Base-by-base conservation (phyloP, 257 asterid species). In the Cynanchum wilfordii region DNA sequence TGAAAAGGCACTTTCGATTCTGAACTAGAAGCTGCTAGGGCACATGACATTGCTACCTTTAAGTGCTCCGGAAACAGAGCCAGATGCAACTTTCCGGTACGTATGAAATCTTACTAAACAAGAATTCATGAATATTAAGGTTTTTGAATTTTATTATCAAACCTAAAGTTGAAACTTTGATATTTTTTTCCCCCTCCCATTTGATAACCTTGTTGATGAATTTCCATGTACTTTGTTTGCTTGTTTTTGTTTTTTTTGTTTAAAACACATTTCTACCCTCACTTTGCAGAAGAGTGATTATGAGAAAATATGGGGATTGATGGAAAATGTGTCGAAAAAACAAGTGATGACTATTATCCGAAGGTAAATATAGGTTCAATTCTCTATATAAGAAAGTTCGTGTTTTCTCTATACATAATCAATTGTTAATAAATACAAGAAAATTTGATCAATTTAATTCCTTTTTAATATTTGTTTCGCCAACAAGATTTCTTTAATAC, bases 21-120 rank as follows among this genome's bases (percentile, higher is more conserved):
- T 59, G 66, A 59, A 59, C 20, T 25, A 20, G 66, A 59, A 12
- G 66, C 66, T 4, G 66, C 66, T 11, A 59, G 66, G 66, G 66
- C 66, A 27, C 66, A 5, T 25, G 66, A 59, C n/a, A 27, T 59
- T 11, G 66, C 40, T 12, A 13, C 66, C 30, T 59, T 59, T 9
- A 27, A 3, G 20, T 59, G 20, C 40, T 27, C 66, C 0, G 66
- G n/a, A 59, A 2, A 0, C 0, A 11, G 15, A 12, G 20, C 66
- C 4, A 13, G 0, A 29, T 29, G 5, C 40, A 59, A 59, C 30
- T 59, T 27, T 15, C 42, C 40, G 3, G 66, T 59, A 59, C 17
- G 6, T 8, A 42, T 42, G 5, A 12, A n/a, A 1, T 58, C 50
- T 45, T 7, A 8, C 15, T 44, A 44, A 44, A 6, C 1, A 44